phyloP scores from a whole-genome alignment of 352 stramenopile species.

The Phytophthora pseudosyringae region DNA sequence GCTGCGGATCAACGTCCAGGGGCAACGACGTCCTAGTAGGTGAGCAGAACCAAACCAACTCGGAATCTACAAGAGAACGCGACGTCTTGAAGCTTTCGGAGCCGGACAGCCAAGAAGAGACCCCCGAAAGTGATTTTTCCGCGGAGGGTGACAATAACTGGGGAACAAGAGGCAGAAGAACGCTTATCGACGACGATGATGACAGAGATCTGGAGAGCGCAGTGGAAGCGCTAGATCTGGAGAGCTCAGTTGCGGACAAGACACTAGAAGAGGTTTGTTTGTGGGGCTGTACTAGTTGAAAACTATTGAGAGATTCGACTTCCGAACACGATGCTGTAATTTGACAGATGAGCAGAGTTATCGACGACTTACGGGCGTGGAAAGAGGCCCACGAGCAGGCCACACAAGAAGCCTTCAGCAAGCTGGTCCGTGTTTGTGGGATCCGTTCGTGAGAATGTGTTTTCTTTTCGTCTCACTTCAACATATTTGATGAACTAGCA shows the following conservation, averaged over 20 bases:
- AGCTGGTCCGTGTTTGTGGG: conserved; percentile 36
- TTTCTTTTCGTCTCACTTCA: background rate
- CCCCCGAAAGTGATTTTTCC: conserved; percentile 15
- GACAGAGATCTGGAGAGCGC: conserved; percentile 49
- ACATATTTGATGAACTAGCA: conserved; percentile 6
- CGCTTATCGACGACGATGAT: conserved; percentile 38
- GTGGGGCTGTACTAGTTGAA: no score
- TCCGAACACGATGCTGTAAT: background rate
- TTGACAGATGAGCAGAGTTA: conserved; percentile 52
- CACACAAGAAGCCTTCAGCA: conserved; percentile 31
- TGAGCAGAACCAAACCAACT: conserved; percentile 15
- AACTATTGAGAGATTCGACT: background rate
- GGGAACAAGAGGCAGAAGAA: conserved; percentile 8
- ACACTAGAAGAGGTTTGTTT: conserved; percentile 46
- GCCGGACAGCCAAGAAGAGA: conserved; percentile 1
- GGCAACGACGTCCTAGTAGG: background rate
- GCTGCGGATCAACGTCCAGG: background rate
- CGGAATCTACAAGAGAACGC: background rate
- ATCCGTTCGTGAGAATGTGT: background rate
- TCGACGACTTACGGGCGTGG: conserved; percentile 48
- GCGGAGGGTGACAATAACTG: conserved; percentile 24
- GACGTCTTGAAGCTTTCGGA: conserved; percentile 1
- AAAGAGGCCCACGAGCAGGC: conserved; percentile 38
- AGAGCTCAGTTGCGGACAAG: conserved; percentile 40
- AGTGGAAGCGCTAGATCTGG: conserved; percentile 40